phyloP scores from a whole-genome alignment of 495 filamentous ascomycete species.

The Cercophora sp. region DNA sequence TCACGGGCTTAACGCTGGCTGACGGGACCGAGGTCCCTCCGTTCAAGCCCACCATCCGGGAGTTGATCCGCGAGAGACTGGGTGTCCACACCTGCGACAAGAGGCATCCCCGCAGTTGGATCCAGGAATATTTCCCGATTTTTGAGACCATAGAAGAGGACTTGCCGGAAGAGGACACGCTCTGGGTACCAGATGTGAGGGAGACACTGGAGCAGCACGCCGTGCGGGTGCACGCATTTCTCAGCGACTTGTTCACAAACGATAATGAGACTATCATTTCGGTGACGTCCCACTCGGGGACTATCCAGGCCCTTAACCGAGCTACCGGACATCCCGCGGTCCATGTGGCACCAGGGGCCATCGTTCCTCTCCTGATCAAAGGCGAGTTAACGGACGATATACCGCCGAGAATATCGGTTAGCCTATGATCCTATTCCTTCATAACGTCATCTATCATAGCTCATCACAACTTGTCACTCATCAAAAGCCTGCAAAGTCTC shows the following conservation, averaged over 20 bases:
- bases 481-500: neutral
- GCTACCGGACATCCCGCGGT: constrained; percentile 21
- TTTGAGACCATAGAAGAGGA: constrained; percentile 56
- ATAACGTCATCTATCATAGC: too few species aligned
- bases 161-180: constrained; percentile 58
- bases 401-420: too few species aligned
- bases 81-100: constrained; percentile 78
- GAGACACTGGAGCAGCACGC: constrained; percentile 29
- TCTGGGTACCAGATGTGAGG: constrained; percentile 45
- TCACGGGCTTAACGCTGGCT: constrained; percentile 38
- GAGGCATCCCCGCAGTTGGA: constrained; percentile 53
- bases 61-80: constrained; percentile 67
- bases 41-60: constrained; percentile 64
- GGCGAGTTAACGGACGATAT: too few species aligned
- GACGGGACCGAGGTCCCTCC: constrained; percentile 39
- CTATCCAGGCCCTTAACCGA: constrained; percentile 23
- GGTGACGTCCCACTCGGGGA: constrained; percentile 31
- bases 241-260: constrained; percentile 27
- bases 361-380: constrained; percentile 30
- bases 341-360: constrained; percentile 22
- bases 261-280: constrained; percentile 25
- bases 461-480: neutral
- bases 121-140: constrained; percentile 52
- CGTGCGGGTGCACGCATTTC: constrained; percentile 18
- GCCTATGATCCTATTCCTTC: too few species aligned